Evolutionary conservation across 2,329 filamentous ascomycete species (phyloP), one percentile per base, ranked within the genome.

Genomic region (Colletotrichum simmondsii): DNA sequence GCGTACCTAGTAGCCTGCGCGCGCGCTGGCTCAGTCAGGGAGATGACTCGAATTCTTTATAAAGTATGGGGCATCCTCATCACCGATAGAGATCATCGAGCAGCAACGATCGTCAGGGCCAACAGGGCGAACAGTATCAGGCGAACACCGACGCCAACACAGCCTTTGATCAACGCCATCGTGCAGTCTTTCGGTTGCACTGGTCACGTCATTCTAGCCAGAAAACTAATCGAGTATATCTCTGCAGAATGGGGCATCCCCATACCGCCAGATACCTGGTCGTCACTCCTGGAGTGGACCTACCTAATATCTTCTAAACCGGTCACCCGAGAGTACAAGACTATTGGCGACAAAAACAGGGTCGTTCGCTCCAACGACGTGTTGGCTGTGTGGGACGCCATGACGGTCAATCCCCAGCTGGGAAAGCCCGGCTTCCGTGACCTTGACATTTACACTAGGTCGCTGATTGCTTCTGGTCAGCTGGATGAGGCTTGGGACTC

Each of bases 131-230:
- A 86, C 89, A 56, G 83, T 1, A 77, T 76, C 0, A 83, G 85
- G 32, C 92, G 89, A 1, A 87, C 89, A 8, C 80, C 92, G 37
- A 83, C 85, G 63, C 94, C 94, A 2, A 90, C 88, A 0, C 74
- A 80, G 8, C 83, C 84, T 2, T 84, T 95, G 0, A 85, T 96
- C 26, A 85, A 89, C 67, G 88, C 92, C 10, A 83, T 95, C n/a
- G 92, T 92, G 6, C 91, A 94, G 78, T 85, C 87, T 1, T 93
- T 92, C 74, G 89, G 92, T n/a, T 87, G 86, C 73, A 94, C 92
- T 80, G 91, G 89, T 60, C 86, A 92, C 67, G 85, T 95, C 4
- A 79, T 85, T 1, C 84, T 86, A 2, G 93, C 90, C 14, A 78
- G 92, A 30, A 85, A 88, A 53, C 77, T 93, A 0, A 82, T 95